Evolutionary conservation across 2,329 filamentous ascomycete genomes (phyloP).

Genomic region (Ophiostoma perfectum): DNA sequence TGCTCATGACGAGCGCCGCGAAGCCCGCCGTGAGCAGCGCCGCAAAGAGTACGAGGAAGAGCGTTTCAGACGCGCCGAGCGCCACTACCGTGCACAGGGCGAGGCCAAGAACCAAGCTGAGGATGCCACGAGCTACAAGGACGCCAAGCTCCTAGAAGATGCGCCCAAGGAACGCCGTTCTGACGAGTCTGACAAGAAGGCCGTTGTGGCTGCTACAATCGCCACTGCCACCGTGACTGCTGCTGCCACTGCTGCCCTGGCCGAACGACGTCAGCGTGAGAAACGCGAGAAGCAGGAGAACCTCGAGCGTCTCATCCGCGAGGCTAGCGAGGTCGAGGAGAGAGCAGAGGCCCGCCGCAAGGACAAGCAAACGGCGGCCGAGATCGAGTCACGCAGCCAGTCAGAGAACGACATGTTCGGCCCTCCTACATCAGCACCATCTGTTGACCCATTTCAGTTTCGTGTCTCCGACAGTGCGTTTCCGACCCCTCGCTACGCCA

Average conservation of each 20-base stretch:
- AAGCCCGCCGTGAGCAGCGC: conserved; percentile 10
- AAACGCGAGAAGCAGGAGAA: conserved; percentile 18
- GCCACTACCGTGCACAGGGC: conserved; percentile 14
- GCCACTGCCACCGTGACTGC: conserved; percentile 6
- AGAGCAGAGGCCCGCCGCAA: conserved; percentile 22
- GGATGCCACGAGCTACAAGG: not conserved
- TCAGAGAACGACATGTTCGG: not conserved
- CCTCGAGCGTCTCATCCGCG: conserved; percentile 7
- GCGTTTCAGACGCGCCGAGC: conserved; percentile 11
- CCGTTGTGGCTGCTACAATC: not conserved
- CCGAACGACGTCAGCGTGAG: conserved; percentile 15
- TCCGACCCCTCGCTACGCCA: conserved; percentile 39
- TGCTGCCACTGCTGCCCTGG: not conserved
- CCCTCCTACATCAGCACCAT: not conserved
- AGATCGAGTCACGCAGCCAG: not conserved
- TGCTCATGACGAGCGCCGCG: not conserved
- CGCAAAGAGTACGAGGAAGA: not conserved
- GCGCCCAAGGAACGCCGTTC: not conserved
- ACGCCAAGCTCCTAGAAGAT: not conserved
- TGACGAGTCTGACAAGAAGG: conserved; percentile 1
- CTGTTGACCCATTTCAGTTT: conserved; percentile 54
- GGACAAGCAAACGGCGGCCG: conserved; percentile 13
- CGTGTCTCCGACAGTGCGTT: conserved; percentile 52
- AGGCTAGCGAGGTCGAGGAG: conserved; percentile 25
- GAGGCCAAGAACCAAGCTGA: not conserved